Evolutionary conservation across 129 eudicot genomes (phyloP).

Genomic region (Saposhnikovia divaricata): DNA sequence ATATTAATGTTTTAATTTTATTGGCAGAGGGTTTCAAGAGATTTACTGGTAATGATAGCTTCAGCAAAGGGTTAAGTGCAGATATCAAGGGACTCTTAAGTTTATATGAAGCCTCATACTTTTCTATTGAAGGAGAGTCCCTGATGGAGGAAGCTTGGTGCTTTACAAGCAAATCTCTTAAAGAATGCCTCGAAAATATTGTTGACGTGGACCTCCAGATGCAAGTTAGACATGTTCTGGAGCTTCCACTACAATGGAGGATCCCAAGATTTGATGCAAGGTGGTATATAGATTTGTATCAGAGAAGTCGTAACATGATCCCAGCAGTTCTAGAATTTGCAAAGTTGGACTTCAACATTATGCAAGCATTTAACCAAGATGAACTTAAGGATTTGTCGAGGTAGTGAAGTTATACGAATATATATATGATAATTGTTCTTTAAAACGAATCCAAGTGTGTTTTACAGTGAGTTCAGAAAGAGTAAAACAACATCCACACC

Average conservation of each 20-base stretch:
- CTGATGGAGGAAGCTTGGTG: constrained; percentile 30
- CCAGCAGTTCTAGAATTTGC: constrained; percentile 12
- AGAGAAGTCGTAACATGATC: constrained; percentile 3
- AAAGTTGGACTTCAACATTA: constrained; percentile 28
- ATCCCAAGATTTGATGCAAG: constrained; percentile 29
- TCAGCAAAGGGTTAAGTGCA: constrained; percentile 1
- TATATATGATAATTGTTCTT: too few species aligned
- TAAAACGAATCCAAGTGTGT: too few species aligned
- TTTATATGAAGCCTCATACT: constrained; percentile 55
- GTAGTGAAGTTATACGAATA: not conserved
- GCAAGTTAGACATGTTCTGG: constrained; percentile 9
- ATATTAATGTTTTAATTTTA: too few species aligned
- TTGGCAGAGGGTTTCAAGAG: not conserved
- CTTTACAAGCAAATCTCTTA: constrained; percentile 29
- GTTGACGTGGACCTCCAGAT: not conserved
- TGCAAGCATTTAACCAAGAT: constrained; percentile 26
- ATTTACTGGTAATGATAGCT: not conserved
- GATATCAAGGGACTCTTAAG: constrained; percentile 42
- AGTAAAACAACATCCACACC: too few species aligned
- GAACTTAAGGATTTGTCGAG: constrained; percentile 4
- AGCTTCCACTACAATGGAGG: constrained; percentile 31
- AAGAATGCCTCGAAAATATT: not conserved
- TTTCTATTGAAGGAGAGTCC: constrained; percentile 35
- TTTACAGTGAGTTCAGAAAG: too few species aligned
- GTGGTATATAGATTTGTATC: constrained; percentile 22